Percentiles rank a stretch among this genome's conserved stretches.
phyloP scores from a whole-genome alignment of 371 early-diverging fungal species.

The Mortierella sp. region DNA sequence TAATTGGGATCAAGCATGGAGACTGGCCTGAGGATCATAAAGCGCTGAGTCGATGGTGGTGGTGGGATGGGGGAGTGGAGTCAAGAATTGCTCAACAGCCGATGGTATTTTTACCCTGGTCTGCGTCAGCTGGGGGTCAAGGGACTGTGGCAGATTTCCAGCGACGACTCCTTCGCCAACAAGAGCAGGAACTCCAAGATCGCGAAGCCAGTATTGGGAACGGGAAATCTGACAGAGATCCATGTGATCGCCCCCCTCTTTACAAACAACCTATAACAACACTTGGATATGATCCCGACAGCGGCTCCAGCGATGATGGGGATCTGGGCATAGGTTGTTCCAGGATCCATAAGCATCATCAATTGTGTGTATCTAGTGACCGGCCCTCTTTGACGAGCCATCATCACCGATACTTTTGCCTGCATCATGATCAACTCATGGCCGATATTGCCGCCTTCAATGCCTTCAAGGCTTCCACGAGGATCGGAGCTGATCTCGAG shows the following conservation, averaged over 20 bases:
- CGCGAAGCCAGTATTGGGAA: background rate
- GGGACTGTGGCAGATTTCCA: conserved; percentile 6
- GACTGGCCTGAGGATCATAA: conserved; percentile 37
- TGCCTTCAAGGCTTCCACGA: background rate
- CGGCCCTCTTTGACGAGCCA: too few species aligned
- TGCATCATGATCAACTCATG: conserved; percentile 45
- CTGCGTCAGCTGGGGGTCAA: conserved; percentile 1
- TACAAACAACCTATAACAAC: too few species aligned
- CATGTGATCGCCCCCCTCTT: too few species aligned
- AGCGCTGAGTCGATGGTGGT: conserved; percentile 20
- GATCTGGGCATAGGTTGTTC: background rate
- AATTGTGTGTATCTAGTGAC: too few species aligned
- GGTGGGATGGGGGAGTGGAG: conserved; percentile 26
- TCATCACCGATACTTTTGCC: conserved; percentile 39
- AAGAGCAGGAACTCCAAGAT: background rate
- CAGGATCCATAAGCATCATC: conserved; percentile 25
- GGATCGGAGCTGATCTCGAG: too few species aligned
- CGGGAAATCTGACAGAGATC: too few species aligned
- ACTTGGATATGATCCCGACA: too few species aligned
- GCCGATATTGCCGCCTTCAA: conserved; percentile 18
- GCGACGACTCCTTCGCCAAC: conserved; percentile 1
- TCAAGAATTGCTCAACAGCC: conserved; percentile 21
- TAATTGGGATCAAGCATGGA: conserved; percentile 45
- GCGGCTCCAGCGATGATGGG: background rate
- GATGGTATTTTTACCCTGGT: conserved; percentile 38